Conservation (phyloP, 1,284 basidiomycete species). For the Melampsora abietis-canadensis region DNA sequence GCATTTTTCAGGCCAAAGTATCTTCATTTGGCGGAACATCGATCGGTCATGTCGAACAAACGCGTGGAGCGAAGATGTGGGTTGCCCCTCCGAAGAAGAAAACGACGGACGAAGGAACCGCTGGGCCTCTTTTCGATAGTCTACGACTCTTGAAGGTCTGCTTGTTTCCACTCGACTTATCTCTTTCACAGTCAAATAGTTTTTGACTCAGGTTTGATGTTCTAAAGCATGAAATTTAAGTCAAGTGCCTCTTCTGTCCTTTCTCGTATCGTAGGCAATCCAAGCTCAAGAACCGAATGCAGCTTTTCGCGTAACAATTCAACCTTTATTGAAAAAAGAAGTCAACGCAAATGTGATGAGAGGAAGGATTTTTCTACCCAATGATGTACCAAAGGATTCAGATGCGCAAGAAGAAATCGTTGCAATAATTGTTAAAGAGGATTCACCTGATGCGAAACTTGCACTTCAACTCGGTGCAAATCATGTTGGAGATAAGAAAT, state of each 20-base stretch:
- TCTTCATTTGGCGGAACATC: not conserved
- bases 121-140: slow-evolving; percentile 26
- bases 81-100: slow-evolving; percentile 22
- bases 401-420: slow-evolving; percentile 69
- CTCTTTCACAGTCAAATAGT: not conserved
- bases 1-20: not conserved
- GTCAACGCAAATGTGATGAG: slow-evolving; percentile 69
- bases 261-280: slow-evolving; percentile 9
- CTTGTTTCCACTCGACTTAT: not conserved
- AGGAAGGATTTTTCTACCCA: slow-evolving; percentile 67
- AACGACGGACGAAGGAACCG: slow-evolving; percentile 10
- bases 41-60: slow-evolving; percentile 5
- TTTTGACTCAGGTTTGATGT: not conserved
- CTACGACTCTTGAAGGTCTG: slow-evolving; percentile 36
- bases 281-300: slow-evolving; percentile 18
- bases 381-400: slow-evolving; percentile 61
- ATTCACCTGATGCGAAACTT: slow-evolving; percentile 60
- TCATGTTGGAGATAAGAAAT: slow-evolving; percentile 77
- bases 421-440: slow-evolving; percentile 74
- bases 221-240: slow-evolving; percentile 3
- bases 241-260: not conserved
- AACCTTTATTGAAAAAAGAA: slow-evolving; percentile 68
- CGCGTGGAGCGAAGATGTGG: slow-evolving; percentile 40
- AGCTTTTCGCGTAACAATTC: slow-evolving; percentile 60
- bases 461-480: slow-evolving; percentile 58